These are phyloP conservation scores for Brettanomyces nanus DNA, from an alignment of 805 yeast genomes.

Conservation along the genomic window DNA sequence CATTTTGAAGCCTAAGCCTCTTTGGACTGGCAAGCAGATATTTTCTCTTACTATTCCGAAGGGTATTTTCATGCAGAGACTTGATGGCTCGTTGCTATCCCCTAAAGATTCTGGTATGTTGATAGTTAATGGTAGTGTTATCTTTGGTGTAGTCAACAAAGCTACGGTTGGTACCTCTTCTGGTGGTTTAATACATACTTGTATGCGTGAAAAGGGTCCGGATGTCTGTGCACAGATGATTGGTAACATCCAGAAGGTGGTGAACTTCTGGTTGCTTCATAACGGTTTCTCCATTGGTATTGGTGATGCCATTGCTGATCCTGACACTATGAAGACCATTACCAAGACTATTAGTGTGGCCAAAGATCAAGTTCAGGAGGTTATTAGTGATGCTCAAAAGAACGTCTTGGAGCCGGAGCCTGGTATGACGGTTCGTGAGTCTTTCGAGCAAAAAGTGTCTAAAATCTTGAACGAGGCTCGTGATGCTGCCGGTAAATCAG, in stretches of 20 bases:
- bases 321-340: constrained; percentile 89
- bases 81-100: constrained; percentile 79
- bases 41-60: constrained; percentile 88
- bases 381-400: constrained; percentile 85
- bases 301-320: constrained; percentile 99
- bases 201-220: constrained; percentile 96
- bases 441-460: constrained; percentile 95
- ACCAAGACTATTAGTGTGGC: constrained; percentile 92
- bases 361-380: constrained; percentile 88
- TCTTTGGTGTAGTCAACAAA: constrained; percentile 97
- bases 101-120: constrained; percentile 96
- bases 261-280: constrained; percentile 92
- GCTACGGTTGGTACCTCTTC: constrained; percentile 98
- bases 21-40: constrained; percentile 97
- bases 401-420: constrained; percentile 90
- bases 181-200: constrained; percentile 96
- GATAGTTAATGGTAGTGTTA: constrained; percentile 88
- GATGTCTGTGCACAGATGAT: constrained; percentile 81
- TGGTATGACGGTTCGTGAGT: constrained; percentile 98
- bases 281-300: constrained; percentile 98
- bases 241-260: constrained; percentile 90
- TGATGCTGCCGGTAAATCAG: constrained; percentile 98
- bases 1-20: constrained; percentile 84
- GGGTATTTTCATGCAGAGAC: constrained; percentile 91
- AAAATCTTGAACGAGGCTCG: constrained; percentile 95